Base-by-base conservation (phyloP, 768 basidiomycete genomes). In the Lentinula detonsa region DNA sequence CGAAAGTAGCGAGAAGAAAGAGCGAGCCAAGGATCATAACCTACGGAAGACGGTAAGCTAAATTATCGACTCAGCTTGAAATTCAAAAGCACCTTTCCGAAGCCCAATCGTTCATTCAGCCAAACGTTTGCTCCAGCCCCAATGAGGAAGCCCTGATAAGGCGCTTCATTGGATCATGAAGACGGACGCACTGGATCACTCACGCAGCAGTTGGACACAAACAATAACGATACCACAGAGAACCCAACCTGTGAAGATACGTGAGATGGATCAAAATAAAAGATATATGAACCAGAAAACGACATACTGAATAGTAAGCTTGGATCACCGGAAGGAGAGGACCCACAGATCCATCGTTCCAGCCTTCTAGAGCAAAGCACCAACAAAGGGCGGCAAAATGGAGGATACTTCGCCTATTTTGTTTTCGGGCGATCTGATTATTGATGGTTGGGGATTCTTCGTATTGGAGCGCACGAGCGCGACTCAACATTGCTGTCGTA, bases 301-400 rank as follows among this genome's bases (percentile, higher is more conserved):
- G 21, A 35, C 48, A 5, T 49, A 59, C 58, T 50, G 11, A 11
- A 37, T 59, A 59, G 33, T 33, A 10, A 9, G 9, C 13, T 39
- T 59, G 58, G 15, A 59, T 59, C 10, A 84, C 78, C 1, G 89
- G 91, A 3, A 93, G 71, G 18, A 94, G 71, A 1, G 91, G 90
- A 1, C 91, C 91, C 15, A 83, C 82, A 0, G 85, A 80, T 9
- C 85, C 86, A 70, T 91, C 91, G 66, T 87, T 90, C 89, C 90
- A 93, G n/a, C 91, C 91, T 16, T 78, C 79, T 2, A 90, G 71
- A 61, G 86, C 85, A 48, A 87, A 57, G 11, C 76, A 73, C 73
- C 76, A 83, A 64, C 85, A 88, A 37, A 85, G 71, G 1, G 85
- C 69, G 13, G 72, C 65, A 63, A 86, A 82, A 61, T 89, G 86